Evolutionary conservation across 306 rosid species (phyloP).

Genomic region (Trichosanthes truncata): DNA sequence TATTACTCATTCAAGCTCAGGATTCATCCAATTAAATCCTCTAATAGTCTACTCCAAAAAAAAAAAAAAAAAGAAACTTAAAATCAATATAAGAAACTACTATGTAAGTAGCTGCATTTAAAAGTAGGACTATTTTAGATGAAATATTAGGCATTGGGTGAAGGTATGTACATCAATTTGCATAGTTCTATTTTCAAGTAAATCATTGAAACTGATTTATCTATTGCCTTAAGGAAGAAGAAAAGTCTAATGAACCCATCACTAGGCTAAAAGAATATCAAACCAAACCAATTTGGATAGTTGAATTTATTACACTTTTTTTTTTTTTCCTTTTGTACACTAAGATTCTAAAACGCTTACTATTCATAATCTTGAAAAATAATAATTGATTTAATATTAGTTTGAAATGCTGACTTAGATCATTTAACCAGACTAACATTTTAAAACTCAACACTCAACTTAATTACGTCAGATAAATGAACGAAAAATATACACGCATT

Average conservation of each 20-base stretch:
- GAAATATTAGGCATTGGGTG: background rate
- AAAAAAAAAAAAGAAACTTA: background rate
- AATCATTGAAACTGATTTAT: background rate
- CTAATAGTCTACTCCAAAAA: no score
- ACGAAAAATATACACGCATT: no score
- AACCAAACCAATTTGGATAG: background rate
- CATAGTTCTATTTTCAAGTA: background rate
- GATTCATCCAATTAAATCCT: background rate
- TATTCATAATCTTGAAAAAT: background rate
- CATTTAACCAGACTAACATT: background rate
- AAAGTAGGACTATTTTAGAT: background rate
- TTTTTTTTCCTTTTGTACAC: background rate
- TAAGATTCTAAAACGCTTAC: background rate
- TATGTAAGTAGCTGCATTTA: background rate
- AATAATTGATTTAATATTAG: no score
- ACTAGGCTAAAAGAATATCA: background rate
- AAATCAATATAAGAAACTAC: no score
- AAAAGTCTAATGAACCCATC: background rate
- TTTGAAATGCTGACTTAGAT: background rate
- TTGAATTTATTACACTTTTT: background rate
- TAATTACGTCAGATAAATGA: no score
- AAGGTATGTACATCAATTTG: background rate
- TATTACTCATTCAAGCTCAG: no score
- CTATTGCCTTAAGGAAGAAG: background rate
- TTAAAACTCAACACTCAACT: no score